phyloP scores from a whole-genome alignment of 2,329 filamentous ascomycete species.

The Verticillium zaregamsianum region DNA sequence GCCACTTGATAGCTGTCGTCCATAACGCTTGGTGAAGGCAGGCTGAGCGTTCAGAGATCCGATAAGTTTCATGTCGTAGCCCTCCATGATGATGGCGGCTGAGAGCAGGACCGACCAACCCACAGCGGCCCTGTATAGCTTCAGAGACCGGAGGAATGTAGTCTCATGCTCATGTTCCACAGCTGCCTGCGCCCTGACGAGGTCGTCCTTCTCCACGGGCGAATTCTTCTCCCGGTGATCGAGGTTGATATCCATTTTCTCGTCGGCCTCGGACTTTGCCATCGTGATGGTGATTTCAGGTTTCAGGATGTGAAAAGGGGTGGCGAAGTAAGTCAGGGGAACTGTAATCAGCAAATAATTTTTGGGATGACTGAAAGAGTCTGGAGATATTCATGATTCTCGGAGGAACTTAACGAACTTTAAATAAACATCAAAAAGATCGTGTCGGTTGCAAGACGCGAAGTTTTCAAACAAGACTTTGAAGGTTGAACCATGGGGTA shows the following conservation, averaged over 20 bases:
- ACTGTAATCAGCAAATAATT: not conserved
- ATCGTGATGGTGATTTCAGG: not conserved
- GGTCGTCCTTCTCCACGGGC: not conserved
- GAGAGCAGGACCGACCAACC: slow-evolving; percentile 17
- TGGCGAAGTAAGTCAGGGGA: not conserved
- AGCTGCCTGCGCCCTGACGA: not conserved
- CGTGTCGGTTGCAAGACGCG: not conserved
- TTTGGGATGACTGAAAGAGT: not conserved
- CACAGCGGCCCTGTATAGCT: not conserved
- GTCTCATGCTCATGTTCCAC: not conserved
- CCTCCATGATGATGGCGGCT: slow-evolving; percentile 16
- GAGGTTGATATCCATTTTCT: not conserved
- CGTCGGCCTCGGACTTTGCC: not conserved
- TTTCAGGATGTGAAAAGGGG: not conserved
- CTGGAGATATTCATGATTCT: not conserved
- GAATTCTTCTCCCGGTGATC: not conserved
- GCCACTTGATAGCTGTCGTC: slow-evolving; percentile 3
- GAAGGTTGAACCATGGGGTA: not conserved
- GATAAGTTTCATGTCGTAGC: slow-evolving; percentile 32
- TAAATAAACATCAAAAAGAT: not conserved
- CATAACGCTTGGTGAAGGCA: slow-evolving; percentile 22
- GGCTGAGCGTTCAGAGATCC: slow-evolving; percentile 27
- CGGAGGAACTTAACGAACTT: not conserved
- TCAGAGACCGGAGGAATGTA: not conserved
- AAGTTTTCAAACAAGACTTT: not conserved